phyloP scores from a whole-genome alignment of 192 early-diverging fungal genomes.

The Endogone sp. region DNA sequence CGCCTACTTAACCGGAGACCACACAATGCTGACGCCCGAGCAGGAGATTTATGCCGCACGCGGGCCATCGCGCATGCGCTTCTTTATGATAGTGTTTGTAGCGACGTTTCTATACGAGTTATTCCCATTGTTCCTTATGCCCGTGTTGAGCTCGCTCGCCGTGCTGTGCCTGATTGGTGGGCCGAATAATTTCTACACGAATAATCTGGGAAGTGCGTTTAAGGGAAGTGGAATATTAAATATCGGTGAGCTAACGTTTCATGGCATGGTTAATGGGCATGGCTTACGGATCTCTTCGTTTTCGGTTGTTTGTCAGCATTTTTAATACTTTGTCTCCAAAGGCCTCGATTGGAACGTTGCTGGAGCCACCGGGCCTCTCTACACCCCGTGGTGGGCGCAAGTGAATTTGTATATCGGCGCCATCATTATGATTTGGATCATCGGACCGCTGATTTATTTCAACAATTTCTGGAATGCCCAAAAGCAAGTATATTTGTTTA shows the following conservation, averaged over 20 bases:
- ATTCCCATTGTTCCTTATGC: conserved; percentile 37
- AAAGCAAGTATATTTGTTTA: conserved; percentile 23
- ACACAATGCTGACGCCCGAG: not conserved
- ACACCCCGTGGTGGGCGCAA: conserved; percentile 41
- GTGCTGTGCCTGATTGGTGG: conserved; percentile 9
- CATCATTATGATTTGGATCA: conserved; percentile 63
- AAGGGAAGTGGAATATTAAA: conserved; percentile 5
- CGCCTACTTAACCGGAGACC: conserved; percentile 1
- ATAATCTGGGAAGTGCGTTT: conserved; percentile 4
- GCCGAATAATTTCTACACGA: not conserved
- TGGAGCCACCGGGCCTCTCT: conserved; percentile 10
- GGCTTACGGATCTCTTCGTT: not conserved
- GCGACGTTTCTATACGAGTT: conserved; percentile 37
- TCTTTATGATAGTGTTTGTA: conserved; percentile 36
- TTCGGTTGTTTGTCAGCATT: too few species aligned
- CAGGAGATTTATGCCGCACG: too few species aligned
- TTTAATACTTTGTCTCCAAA: not conserved
- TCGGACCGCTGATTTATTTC: conserved; percentile 64
- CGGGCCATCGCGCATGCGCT: conserved; percentile 17
- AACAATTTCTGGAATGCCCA: conserved; percentile 49
- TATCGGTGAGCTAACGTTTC: conserved; percentile 1
- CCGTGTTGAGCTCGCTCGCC: conserved; percentile 25
- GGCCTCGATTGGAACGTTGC: conserved; percentile 15
- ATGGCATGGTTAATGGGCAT: not conserved
- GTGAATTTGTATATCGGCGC: conserved; percentile 64